phyloP scores from a whole-genome alignment of 2,329 filamentous ascomycete species.

The Apiospora marii region DNA sequence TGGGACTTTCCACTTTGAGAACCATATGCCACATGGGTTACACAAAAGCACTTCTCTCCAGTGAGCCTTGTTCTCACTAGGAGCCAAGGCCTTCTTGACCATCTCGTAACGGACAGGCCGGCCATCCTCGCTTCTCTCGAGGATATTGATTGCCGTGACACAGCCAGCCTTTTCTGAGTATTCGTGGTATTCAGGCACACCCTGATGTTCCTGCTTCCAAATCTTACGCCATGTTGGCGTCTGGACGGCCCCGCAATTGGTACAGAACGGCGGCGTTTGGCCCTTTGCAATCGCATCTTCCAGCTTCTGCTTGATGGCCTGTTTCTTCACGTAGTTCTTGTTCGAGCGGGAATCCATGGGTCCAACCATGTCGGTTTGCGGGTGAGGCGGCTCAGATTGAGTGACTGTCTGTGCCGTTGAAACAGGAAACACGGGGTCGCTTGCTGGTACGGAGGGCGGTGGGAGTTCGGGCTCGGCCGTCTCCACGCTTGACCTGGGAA shows the following conservation, averaged over 20 bases:
- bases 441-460: slow-evolving; percentile 49
- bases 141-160: slow-evolving; percentile 76
- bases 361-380: slow-evolving; percentile 51
- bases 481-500: slow-evolving; percentile 32
- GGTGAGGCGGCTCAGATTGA: slow-evolving; percentile 49
- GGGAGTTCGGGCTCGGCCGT: slow-evolving; percentile 43
- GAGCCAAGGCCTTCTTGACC: slow-evolving; percentile 75
- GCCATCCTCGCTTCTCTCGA: slow-evolving; percentile 69
- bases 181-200: slow-evolving; percentile 73
- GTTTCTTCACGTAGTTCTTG: slow-evolving; percentile 71
- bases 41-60: slow-evolving; percentile 83
- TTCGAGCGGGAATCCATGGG: slow-evolving; percentile 54
- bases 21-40: slow-evolving; percentile 96
- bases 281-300: slow-evolving; percentile 76
- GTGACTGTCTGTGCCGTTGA: slow-evolving; percentile 40
- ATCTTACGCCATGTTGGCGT: slow-evolving; percentile 97
- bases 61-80: slow-evolving; percentile 67
- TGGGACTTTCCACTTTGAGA: slow-evolving; percentile 86
- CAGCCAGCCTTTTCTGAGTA: slow-evolving; percentile 76
- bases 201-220: slow-evolving; percentile 78
- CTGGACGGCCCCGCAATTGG: slow-evolving; percentile 93
- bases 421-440: slow-evolving; percentile 50
- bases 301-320: slow-evolving; percentile 65
- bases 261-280: slow-evolving; percentile 86
- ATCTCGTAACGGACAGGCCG: slow-evolving; percentile 74